Percentiles rank a stretch among this genome's conserved stretches.
Conservation (phyloP, 257 asterid species). For the Primulina eburnea region DNA sequence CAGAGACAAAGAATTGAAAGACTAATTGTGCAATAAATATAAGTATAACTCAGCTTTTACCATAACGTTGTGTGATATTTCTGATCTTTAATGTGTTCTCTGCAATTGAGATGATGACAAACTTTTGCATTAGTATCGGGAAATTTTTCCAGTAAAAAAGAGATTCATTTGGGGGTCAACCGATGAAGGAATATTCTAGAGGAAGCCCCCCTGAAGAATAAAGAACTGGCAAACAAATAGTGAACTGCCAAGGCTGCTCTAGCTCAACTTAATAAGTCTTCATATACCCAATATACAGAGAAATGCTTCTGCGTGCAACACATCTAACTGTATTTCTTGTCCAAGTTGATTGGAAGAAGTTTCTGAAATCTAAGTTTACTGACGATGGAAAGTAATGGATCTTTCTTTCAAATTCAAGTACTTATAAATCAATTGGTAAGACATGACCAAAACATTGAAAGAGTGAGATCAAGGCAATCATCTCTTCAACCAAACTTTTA, state of each 20-base stretch:
- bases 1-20: conserved; percentile 1
- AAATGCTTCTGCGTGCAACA: conserved; percentile 1
- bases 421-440: conserved; percentile 1
- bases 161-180: background rate
- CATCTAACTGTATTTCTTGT: conserved; percentile 3
- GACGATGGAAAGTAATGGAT: background rate
- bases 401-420: too few species aligned
- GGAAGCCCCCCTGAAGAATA: background rate
- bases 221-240: background rate
- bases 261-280: background rate
- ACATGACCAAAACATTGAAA: conserved; percentile 1
- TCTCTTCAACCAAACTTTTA: conserved; percentile 9
- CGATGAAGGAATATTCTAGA: conserved; percentile 3
- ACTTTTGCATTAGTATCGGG: background rate
- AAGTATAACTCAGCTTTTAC: background rate
- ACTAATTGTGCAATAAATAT: background rate
- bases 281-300: conserved; percentile 1
- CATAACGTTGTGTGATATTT: conserved; percentile 3
- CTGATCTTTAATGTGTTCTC: background rate
- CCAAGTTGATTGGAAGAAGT: conserved; percentile 8
- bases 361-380: background rate
- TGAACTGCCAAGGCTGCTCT: background rate
- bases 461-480: background rate
- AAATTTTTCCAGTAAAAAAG: background rate
- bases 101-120: background rate